These are phyloP conservation scores for Phaeosphaeria sp. DNA, from an alignment of 2,329 filamentous ascomycete species.

Conservation along the genomic window DNA sequence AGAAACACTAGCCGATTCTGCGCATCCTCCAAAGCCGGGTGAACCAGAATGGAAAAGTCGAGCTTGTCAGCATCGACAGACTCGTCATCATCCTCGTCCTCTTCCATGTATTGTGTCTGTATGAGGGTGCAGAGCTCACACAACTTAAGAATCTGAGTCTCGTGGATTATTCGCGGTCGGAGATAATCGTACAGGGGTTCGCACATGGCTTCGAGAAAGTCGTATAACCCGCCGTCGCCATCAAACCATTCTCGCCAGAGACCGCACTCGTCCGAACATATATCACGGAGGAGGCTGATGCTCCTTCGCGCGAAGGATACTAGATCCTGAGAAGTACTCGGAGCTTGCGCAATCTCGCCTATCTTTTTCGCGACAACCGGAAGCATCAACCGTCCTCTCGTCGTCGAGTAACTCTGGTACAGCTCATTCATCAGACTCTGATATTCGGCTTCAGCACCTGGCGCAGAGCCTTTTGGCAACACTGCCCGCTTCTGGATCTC, in stretches of 20 bases:
- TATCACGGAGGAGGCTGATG: slow-evolving; percentile 69
- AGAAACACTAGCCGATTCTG: slow-evolving; percentile 72
- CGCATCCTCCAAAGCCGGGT: slow-evolving; percentile 70
- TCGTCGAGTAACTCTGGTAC: slow-evolving; percentile 68
- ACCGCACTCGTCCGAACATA: slow-evolving; percentile 72
- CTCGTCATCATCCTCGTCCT: slow-evolving; percentile 59
- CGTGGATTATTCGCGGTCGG: slow-evolving; percentile 69
- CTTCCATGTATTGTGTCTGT: slow-evolving; percentile 69
- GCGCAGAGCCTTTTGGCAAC: slow-evolving; percentile 64
- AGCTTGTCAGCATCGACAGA: slow-evolving; percentile 60
- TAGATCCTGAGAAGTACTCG: slow-evolving; percentile 67
- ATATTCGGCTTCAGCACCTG: slow-evolving; percentile 67
- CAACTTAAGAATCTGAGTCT: slow-evolving; percentile 69
- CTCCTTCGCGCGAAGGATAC: slow-evolving; percentile 68
- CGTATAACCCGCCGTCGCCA: slow-evolving; percentile 66
- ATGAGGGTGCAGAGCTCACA: slow-evolving; percentile 71
- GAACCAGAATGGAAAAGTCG: slow-evolving; percentile 67
- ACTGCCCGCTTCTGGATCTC: slow-evolving; percentile 72
- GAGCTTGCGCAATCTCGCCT: slow-evolving; percentile 61
- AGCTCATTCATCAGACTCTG: slow-evolving; percentile 70
- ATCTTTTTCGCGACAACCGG: slow-evolving; percentile 69
- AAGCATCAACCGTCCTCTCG: slow-evolving; percentile 63
- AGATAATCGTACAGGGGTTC: slow-evolving; percentile 72
- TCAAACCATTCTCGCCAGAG: slow-evolving; percentile 72
- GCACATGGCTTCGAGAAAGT: slow-evolving; percentile 71